Base-by-base conservation (phyloP, 2,329 filamentous ascomycete species). In the Diaporthe eres region DNA sequence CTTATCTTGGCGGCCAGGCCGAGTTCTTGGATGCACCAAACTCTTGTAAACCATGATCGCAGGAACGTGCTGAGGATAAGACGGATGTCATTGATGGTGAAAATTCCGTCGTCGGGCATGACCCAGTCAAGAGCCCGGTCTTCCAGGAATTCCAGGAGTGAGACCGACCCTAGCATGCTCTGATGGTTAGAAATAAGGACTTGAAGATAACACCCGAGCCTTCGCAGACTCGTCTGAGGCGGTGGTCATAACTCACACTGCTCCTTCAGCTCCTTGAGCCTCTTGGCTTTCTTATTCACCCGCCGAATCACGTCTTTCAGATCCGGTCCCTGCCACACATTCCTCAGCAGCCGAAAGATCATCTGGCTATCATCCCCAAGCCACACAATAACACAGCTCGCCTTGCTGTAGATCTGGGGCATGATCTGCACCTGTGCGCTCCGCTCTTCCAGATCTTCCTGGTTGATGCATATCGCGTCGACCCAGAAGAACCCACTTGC, bases 381-480 rank as follows among this genome's bases (percentile, higher is more conserved):
- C 74, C 74, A 75, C 15, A 75, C 68, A 13, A 75, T 55, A 4
- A 72, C 68, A 37, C 51, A 72, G 4, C 57, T 51, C 0, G 74
- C 74, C 17, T 44, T 55, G 39, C 39, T 75, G 37, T 75, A 75
- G 15, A 75, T 65, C 25, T 63, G 65, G n/a, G 74, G 57, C 67
- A 75, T 72, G 19, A 75, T 72, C 42, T 49, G 53, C 34, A 75
- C 74, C 34, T 75, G 74, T 25, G 67, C 67, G 44, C 58, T 75
- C 9, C 67, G 74, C 12, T 75, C 74, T 10, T 63, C 55, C n/a
- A 75, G 42, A 19, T 75, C 58, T 2, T 9, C 19, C 47, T 75
- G 74, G n/a, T 72, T 75, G 39, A 74, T 74, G 61, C 72, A 74
- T 4, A 74, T 34, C 2, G 72, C 72, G 25, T 74, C 72, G 3